These are phyloP conservation scores for Hygrophorus russula DNA, from an alignment of 768 basidiomycete genomes.

Conservation along the genomic window DNA sequence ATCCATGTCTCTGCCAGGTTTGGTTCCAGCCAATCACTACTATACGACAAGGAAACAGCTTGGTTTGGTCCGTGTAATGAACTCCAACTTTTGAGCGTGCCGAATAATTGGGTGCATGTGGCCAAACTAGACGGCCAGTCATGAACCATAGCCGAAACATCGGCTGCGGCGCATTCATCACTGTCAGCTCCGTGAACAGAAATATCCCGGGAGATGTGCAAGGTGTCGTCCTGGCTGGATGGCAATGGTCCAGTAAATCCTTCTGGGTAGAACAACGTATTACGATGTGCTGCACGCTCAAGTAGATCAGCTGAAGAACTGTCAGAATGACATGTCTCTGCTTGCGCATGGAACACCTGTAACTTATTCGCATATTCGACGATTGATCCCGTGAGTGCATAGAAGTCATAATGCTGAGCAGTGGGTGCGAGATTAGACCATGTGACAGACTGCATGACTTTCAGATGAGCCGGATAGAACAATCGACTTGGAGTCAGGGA, in stretches of 20 bases:
- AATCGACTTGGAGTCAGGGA: conserved; percentile 21
- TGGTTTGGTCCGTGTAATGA: background rate
- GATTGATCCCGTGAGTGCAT: conserved; percentile 15
- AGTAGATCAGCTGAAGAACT: background rate
- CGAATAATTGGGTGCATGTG: conserved; percentile 7
- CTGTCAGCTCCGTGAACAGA: too few relatives aligned
- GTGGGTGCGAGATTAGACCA: conserved; percentile 18
- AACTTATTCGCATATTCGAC: conserved; percentile 15
- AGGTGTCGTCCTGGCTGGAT: background rate
- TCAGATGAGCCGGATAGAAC: conserved; percentile 27
- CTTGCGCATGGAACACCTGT: background rate
- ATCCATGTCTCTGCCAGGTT: conserved; percentile 16
- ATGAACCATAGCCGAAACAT: conserved; percentile 5
- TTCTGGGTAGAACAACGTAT: background rate
- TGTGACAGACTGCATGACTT: conserved; percentile 27
- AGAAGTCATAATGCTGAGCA: conserved; percentile 22
- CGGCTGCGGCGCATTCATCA: conserved; percentile 1
- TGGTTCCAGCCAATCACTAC: conserved; percentile 16
- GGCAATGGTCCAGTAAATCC: background rate
- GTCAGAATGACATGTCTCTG: background rate
- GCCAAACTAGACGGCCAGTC: conserved; percentile 7
- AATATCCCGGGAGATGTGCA: conserved; percentile 3
- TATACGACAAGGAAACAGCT: conserved; percentile 11
- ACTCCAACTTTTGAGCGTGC: conserved; percentile 1
- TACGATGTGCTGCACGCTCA: conserved; percentile 2